Evolutionary conservation across 2,329 filamentous ascomycete genomes (phyloP).

Genomic region (Phaeosphaeria sp.): DNA sequence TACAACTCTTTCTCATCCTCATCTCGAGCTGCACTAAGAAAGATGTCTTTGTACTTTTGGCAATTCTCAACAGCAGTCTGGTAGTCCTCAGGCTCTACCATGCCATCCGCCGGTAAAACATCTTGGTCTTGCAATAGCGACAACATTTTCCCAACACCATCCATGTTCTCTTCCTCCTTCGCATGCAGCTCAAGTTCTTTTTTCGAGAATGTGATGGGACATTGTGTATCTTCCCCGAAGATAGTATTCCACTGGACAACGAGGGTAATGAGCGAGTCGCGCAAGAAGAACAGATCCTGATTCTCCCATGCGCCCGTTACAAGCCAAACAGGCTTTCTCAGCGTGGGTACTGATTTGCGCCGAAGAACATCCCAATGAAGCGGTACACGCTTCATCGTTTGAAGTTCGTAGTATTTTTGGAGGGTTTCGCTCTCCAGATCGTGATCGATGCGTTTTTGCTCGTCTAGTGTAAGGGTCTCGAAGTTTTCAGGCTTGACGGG

Average conservation of each 20-base stretch:
- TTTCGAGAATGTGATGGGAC: conserved; percentile 12
- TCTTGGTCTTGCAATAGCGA: conserved; percentile 33
- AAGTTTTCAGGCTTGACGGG: conserved; percentile 37
- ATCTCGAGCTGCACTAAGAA: conserved; percentile 13
- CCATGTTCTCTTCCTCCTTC: conserved; percentile 35
- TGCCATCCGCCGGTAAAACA: conserved; percentile 40
- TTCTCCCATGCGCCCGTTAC: conserved; percentile 42
- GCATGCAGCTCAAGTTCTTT: conserved; percentile 16
- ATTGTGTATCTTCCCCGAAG: conserved; percentile 13
- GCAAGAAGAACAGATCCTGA: conserved; percentile 42
- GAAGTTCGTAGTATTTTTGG: conserved; percentile 46
- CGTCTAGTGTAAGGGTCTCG: conserved; percentile 5
- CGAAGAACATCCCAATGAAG: conserved; percentile 36
- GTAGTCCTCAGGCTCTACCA: conserved; percentile 41
- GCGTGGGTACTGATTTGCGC: conserved; percentile 17
- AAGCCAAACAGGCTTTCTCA: conserved; percentile 42
- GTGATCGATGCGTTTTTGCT: conserved; percentile 32
- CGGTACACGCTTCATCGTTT: conserved; percentile 36
- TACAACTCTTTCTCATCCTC: conserved; percentile 15
- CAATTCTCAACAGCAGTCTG: conserved; percentile 21
- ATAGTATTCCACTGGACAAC: conserved; percentile 4
- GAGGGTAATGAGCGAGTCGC: conserved; percentile 34
- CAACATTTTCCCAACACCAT: conserved; percentile 38
- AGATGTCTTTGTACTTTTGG: conserved; percentile 14
- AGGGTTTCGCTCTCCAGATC: conserved; percentile 42